Base-by-base conservation (phyloP, 1,139 yeast species). In the Geotrichum histeridarum region DNA sequence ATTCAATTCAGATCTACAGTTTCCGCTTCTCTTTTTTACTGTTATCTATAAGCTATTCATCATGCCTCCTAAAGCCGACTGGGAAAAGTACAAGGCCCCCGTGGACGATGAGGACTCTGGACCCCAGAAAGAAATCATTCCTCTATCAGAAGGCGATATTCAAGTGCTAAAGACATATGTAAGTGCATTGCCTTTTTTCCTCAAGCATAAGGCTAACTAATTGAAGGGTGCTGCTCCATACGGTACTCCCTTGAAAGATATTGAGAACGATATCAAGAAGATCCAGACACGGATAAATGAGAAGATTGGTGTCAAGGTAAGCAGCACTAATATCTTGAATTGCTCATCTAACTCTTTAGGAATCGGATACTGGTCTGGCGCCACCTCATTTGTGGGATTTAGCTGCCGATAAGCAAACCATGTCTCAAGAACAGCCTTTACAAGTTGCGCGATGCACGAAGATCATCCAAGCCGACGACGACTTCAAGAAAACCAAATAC, bases 381-480 rank as follows among this genome's bases (percentile, higher is more conserved):
- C 91, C 95, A 50, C 96, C 97, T 5, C 95, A 89, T 67, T 74
- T 91, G 62, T 93, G 99, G 99, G 99, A 93, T 74, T 88, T 93
- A 50, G 83, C 84, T 78, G 98, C 98, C 22, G 99, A 93, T 72
- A 87, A 88, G 70, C 96, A 89, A 71, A 78, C 96, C 67, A 83
- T 91, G 84, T 79, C 84, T 57, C 93, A 86, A 70, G 98, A 93
- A 69, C 97, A 89, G 67, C 96, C 99, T 41, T 76, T 93, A 61
- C 99, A 93, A 71, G 99, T 94, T 53, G 99, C 99, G 17, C 80
- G 99, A 70, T 93, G 99, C 74, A 94, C 99, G 41, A 93, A 94
- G 75, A 93, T 94, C 70, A 93, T 93, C 64, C 93, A 88, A 68
- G 73, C 67, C 15, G 70, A 66, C 12, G 81, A 77, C 58, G 82